These are phyloP conservation scores for Poa annua DNA, from an alignment of 176 grass and related monocot species.

Conservation along the genomic window DNA sequence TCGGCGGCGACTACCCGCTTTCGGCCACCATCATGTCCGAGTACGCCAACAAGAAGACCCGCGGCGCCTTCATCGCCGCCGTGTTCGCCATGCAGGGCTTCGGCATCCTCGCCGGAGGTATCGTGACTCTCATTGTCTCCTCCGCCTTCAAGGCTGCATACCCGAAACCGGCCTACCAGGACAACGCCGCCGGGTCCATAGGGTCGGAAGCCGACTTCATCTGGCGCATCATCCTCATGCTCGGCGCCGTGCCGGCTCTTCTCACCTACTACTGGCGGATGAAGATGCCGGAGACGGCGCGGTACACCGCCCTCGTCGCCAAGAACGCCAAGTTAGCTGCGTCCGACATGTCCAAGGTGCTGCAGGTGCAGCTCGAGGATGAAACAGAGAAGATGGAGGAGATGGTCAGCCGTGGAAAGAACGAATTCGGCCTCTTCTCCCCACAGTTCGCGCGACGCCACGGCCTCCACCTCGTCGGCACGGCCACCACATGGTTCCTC, in stretches of 20 bases:
- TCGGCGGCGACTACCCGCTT: conserved; percentile 68
- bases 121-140: conserved; percentile 59
- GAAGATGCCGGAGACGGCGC: conserved; percentile 83
- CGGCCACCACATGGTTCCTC: conserved; percentile 65
- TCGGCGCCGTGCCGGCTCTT: conserved; percentile 58
- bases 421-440: conserved; percentile 61
- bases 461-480: conserved; percentile 61
- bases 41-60: conserved; percentile 74
- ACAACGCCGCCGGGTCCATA: conserved; percentile 37
- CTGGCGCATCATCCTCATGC: conserved; percentile 75
- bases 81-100: conserved; percentile 88
- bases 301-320: conserved; percentile 71
- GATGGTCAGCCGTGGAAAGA: background rate
- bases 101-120: conserved; percentile 66
- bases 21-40: conserved; percentile 71
- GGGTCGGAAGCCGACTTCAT: conserved; percentile 55
- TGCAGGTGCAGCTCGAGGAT: conserved; percentile 28
- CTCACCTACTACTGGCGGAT: conserved; percentile 83
- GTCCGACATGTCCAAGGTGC: conserved; percentile 70
- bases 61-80: conserved; percentile 76
- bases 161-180: conserved; percentile 51
- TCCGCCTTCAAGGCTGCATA: conserved; percentile 47
- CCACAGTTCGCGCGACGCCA: conserved; percentile 54
- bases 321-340: conserved; percentile 66
- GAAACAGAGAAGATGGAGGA: conserved; percentile 46